These are phyloP conservation scores for Trichothecium sympodiale DNA, from an alignment of 2,329 filamentous ascomycete genomes.

Conservation along the genomic window DNA sequence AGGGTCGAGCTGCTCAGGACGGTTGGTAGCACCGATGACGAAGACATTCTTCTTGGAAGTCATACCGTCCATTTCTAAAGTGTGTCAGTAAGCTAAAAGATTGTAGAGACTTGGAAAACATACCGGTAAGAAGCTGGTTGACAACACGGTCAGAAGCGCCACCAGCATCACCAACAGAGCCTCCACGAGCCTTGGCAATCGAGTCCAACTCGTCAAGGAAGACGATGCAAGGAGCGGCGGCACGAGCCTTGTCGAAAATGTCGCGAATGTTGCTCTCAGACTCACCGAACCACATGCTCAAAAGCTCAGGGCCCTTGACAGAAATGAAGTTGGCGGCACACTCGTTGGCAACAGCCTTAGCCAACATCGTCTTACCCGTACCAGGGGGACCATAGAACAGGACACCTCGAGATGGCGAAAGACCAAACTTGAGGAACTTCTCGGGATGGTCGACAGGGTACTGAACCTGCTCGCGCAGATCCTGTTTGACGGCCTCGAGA, in stretches of 20 bases:
- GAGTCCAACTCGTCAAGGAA: constrained; percentile 99
- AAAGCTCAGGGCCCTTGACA: constrained; percentile 93
- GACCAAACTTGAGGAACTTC: constrained; percentile 99
- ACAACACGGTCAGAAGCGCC: constrained; percentile 99
- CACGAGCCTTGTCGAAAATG: constrained; percentile 99
- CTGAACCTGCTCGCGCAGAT: constrained; percentile 97
- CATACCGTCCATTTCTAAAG: constrained; percentile 93
- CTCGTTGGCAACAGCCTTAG: constrained; percentile 98
- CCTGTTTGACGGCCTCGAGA: constrained; percentile 95
- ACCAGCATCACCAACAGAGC: constrained; percentile 88
- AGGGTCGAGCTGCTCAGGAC: constrained; percentile 96
- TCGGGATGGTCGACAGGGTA: constrained; percentile 99
- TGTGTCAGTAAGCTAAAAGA: constrained; percentile 26
- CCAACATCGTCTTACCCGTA: constrained; percentile 99
- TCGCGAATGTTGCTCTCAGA: constrained; percentile 99
- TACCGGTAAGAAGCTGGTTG: constrained; percentile 96
- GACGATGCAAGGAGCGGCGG: constrained; percentile 93
- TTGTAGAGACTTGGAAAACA: constrained; percentile 31
- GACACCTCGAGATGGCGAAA: constrained; percentile 95
- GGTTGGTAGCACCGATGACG: constrained; percentile 97
- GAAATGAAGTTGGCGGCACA: constrained; percentile 99
- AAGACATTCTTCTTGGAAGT: constrained; percentile 99
- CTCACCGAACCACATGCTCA: constrained; percentile 99
- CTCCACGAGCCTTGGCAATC: constrained; percentile 98
- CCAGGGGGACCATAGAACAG: constrained; percentile 97